phyloP scores from a whole-genome alignment of 163 green algal genomes.

The Chlamydomonas reinhardtii region DNA sequence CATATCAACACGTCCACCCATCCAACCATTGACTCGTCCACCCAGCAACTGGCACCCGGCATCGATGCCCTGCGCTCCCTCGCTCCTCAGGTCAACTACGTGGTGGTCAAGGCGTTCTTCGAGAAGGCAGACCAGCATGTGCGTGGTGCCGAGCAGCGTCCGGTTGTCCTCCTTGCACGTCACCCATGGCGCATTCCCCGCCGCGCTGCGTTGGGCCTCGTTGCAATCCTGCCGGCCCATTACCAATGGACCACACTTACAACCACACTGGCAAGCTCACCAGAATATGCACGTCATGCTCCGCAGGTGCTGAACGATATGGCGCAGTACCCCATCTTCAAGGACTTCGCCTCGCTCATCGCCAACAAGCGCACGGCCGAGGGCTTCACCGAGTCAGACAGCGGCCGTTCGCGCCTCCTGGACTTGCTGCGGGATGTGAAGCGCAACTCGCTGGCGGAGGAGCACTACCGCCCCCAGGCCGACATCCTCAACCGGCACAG shows the following conservation, averaged over 20 bases:
- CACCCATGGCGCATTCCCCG: too few species aligned
- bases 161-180: too few species aligned
- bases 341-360: slow-evolving; percentile 41
- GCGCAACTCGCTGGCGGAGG: not conserved
- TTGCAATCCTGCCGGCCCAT: too few species aligned
- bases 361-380: slow-evolving; percentile 32
- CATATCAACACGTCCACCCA: too few species aligned
- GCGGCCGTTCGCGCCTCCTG: slow-evolving; percentile 21
- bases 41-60: too few species aligned
- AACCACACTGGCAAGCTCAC: too few species aligned
- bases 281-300: too few species aligned
- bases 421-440: slow-evolving; percentile 29
- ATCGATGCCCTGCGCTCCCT: too few species aligned
- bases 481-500: slow-evolving; percentile 20
- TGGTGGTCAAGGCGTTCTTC: slow-evolving; percentile 40
- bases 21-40: too few species aligned
- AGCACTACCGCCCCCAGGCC: not conserved
- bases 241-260: too few species aligned
- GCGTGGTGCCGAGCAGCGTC: too few species aligned
- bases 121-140: slow-evolving; percentile 31
- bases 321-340: slow-evolving; percentile 46
- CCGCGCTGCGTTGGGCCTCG: too few species aligned
- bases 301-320: slow-evolving; percentile 43
- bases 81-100: slow-evolving; percentile 35
- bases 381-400: slow-evolving; percentile 48